These are phyloP conservation scores for Trichoderma sp. DNA, from an alignment of 2,329 filamentous ascomycete genomes.

Conservation along the genomic window DNA sequence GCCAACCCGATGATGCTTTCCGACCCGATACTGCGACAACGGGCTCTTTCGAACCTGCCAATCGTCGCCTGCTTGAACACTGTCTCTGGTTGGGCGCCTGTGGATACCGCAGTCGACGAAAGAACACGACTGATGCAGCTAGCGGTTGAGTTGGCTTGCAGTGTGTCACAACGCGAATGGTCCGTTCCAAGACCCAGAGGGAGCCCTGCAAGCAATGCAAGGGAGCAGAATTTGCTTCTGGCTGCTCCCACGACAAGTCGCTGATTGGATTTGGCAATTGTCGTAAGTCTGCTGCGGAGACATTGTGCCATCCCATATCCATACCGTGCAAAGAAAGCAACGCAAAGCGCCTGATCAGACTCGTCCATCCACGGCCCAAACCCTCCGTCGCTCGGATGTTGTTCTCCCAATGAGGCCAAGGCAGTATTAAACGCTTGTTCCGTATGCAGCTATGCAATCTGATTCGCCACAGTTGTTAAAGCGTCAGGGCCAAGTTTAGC, in stretches of 20 bases:
- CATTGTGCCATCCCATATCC: not conserved
- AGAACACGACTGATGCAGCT: constrained; percentile 17
- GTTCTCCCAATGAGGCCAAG: not conserved
- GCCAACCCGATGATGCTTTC: not conserved
- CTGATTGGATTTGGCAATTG: not conserved
- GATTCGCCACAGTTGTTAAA: constrained; percentile 1
- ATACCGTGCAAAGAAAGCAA: not conserved
- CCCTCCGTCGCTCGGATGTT: not conserved
- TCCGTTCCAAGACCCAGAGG: constrained; percentile 3
- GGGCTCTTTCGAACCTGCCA: not conserved
- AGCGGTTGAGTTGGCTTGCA: constrained; percentile 18
- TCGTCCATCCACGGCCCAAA: not conserved
- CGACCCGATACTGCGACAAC: constrained; percentile 1
- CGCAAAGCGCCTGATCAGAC: not conserved
- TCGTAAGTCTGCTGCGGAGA: not conserved
- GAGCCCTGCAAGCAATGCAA: constrained; percentile 2
- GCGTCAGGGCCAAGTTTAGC: not conserved
- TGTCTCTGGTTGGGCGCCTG: constrained; percentile 14
- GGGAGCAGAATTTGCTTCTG: not conserved
- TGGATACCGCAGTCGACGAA: constrained; percentile 5
- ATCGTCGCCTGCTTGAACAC: not conserved
- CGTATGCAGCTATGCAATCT: constrained; percentile 12
- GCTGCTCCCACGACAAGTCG: not conserved
- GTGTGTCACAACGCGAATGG: constrained; percentile 18
- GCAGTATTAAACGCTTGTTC: not conserved